phyloP scores from a whole-genome alignment of 1,139 yeast genomes.

The Wickerhamomyces sp. region DNA sequence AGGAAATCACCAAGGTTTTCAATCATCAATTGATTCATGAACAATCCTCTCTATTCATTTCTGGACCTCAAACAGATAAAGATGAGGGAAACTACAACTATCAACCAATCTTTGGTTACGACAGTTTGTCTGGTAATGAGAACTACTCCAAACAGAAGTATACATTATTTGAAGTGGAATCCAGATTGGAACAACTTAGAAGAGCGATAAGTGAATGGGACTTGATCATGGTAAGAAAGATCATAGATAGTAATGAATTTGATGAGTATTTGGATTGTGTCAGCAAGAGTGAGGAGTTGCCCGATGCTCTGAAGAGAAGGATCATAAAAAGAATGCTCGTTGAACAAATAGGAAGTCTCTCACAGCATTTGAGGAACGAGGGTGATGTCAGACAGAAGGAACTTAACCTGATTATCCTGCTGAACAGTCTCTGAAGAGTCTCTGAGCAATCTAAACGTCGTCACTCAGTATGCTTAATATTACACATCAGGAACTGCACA shows the following conservation, averaged over 20 bases:
- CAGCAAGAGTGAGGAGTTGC: neutral
- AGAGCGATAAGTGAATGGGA: slow-evolving; percentile 8
- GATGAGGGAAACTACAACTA: neutral
- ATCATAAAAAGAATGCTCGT: slow-evolving; percentile 10
- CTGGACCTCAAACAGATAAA: neutral
- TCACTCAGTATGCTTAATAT: too few relatives aligned
- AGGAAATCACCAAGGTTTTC: neutral
- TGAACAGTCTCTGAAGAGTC: slow-evolving; percentile 4
- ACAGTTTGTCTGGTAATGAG: slow-evolving; percentile 3
- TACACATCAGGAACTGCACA: too few relatives aligned
- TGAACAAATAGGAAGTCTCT: slow-evolving; percentile 8
- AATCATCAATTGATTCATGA: slow-evolving; percentile 4
- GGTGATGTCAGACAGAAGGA: slow-evolving; percentile 8
- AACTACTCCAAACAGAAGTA: neutral
- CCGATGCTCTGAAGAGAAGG: neutral
- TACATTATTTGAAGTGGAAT: slow-evolving; percentile 1
- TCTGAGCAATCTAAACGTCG: too few relatives aligned
- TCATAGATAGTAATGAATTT: slow-evolving; percentile 5
- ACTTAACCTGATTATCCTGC: slow-evolving; percentile 7
- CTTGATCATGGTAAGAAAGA: slow-evolving; percentile 1
- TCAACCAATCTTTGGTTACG: slow-evolving; percentile 11
- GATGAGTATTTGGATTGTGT: slow-evolving; percentile 1
- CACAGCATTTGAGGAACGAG: slow-evolving; percentile 1
- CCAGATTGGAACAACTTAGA: slow-evolving; percentile 2
- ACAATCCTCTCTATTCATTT: neutral